These are phyloP conservation scores for Parathielavia appendiculata DNA, from an alignment of 495 filamentous ascomycete species.

Conservation along the genomic window DNA sequence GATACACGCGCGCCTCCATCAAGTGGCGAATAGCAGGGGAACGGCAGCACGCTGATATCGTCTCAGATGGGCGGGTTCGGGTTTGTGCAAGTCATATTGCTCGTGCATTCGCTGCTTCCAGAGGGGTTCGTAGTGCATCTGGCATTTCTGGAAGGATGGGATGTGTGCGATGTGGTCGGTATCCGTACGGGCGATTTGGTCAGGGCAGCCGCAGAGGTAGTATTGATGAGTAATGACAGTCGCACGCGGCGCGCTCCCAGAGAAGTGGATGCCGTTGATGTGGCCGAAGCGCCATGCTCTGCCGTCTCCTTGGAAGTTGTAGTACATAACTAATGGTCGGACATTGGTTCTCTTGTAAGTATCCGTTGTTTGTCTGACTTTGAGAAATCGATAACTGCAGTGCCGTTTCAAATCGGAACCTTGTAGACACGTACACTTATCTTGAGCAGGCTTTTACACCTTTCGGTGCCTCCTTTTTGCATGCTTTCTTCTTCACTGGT, in stretches of 20 bases:
- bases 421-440: too few relatives aligned
- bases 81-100: not conserved
- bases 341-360: too few relatives aligned
- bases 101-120: not conserved
- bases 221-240: constrained; percentile 10
- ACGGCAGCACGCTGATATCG: constrained; percentile 7
- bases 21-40: constrained; percentile 9
- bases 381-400: too few relatives aligned
- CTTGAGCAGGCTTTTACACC: too few relatives aligned
- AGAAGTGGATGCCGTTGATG: not conserved
- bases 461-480: too few relatives aligned
- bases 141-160: not conserved
- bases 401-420: too few relatives aligned
- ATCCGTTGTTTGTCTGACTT: too few relatives aligned
- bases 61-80: not conserved
- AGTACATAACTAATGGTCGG: too few relatives aligned
- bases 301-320: not conserved
- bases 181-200: not conserved
- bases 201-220: constrained; percentile 15
- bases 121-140: not conserved
- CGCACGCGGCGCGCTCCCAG: constrained; percentile 3
- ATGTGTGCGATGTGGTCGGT: not conserved
- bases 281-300: not conserved
- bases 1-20: constrained; percentile 3
- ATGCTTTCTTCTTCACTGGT: too few relatives aligned